Evolutionary conservation across 768 basidiomycete species (phyloP), one percentile per base, ranked within the genome.

Genomic region (Podaxis sp.): DNA sequence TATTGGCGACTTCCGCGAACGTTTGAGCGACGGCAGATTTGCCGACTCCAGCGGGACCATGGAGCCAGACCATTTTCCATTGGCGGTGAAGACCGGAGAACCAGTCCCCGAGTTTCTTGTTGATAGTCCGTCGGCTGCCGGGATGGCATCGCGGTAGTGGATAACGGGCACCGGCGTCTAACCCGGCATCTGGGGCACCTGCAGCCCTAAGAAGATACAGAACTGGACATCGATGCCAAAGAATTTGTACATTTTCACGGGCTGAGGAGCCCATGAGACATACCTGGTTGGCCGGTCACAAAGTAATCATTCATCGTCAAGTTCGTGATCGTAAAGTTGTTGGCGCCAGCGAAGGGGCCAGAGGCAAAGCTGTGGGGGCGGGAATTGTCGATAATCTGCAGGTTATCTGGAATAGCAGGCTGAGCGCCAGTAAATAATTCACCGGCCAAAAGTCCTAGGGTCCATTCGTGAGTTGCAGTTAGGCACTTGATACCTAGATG

Each of bases 11-110:
- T 25, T 55, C 53, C 6, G 33, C 53, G 11, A 55, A 55, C 2
- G 53, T 55, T 29, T 55, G 55, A 25, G 38, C 55, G 11, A 55
- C n/a, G 0, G 55, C 38, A 24, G 19, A 40, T 33, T 55, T 55
- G 22, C 55, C 37, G 19, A 19, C 55, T 9, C 55, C 55, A 24
- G 55, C 55, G 11, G 55, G 36, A 36, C 36, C 53, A 22, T 25
- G 37, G 0, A 55, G 53, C 53, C 53, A 55, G 53, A 22, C 37
- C 38, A 55, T 38, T 15, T 40, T 55, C 38, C 55, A n/a, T n/a
- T 24, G 13, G 4, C 5, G 22, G 22, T 47, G 9, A 24, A 47
- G 37, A 19, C 33, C 38, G 8, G 40, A 25, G 4, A 55, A 24
- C 55, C 55, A 55, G 8, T 25, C 15, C 9, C 9, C 13, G 3